Conservation (phyloP, 148 eudicot genomes). For the Fagopyrum homotropicum region DNA sequence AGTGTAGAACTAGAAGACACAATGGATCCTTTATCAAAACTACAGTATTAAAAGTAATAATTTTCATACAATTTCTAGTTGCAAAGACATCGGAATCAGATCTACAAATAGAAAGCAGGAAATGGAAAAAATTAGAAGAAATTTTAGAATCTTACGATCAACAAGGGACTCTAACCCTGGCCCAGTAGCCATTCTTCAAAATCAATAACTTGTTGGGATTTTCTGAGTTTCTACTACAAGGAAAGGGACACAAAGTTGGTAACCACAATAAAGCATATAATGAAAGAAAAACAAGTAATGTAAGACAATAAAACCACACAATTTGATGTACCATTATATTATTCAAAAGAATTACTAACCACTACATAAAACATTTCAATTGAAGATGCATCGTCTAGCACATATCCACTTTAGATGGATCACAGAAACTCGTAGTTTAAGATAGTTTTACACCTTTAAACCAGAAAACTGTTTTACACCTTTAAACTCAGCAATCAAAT, state of each 20-base stretch:
- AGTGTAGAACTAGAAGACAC: neutral
- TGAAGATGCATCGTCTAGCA: neutral
- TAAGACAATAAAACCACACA: neutral
- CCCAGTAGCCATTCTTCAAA: slow-evolving; percentile 50
- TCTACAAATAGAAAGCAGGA: neutral
- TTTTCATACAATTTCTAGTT: neutral
- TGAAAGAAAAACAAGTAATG: neutral
- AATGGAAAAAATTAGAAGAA: slow-evolving; percentile 10
- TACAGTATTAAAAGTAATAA: neutral
- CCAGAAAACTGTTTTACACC: too few relatives aligned
- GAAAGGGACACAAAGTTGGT: neutral
- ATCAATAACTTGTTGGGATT: slow-evolving; percentile 17
- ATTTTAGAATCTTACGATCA: slow-evolving; percentile 50
- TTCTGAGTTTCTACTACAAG: slow-evolving; percentile 3
- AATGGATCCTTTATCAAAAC: neutral
- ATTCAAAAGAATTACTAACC: neutral
- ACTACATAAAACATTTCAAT: neutral
- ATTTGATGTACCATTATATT: neutral
- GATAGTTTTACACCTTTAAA: too few relatives aligned
- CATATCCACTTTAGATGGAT: neutral
- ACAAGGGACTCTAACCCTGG: slow-evolving; percentile 76
- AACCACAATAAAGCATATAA: neutral
- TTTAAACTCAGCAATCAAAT: too few relatives aligned
- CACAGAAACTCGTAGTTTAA: neutral
- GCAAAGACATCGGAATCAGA: neutral